These are phyloP conservation scores for Bjerkandera adusta DNA, from an alignment of 1,284 basidiomycete genomes.

Conservation along the genomic window DNA sequence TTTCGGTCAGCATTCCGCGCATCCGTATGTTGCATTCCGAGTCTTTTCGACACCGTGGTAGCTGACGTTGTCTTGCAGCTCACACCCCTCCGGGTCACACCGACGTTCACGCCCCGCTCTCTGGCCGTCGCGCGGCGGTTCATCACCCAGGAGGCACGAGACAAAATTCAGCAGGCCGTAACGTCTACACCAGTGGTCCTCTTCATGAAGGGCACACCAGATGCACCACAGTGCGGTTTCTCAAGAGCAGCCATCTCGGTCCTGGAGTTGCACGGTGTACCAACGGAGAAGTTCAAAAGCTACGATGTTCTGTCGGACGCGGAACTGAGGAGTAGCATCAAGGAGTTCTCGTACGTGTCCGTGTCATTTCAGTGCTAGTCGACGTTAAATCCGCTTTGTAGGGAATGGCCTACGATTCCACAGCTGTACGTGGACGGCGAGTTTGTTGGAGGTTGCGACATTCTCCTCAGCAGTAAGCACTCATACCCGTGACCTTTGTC, in stretches of 20 bases:
- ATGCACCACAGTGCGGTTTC: conserved; percentile 82
- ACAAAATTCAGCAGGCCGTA: conserved; percentile 60
- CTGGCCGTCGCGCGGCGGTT: conserved; percentile 34
- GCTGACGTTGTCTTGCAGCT: conserved; percentile 2
- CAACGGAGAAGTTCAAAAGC: conserved; percentile 76
- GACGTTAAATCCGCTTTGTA: conserved; percentile 39
- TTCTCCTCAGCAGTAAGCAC: conserved; percentile 84
- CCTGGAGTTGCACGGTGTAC: conserved; percentile 85
- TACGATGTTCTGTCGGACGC: conserved; percentile 90
- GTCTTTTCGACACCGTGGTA: not conserved
- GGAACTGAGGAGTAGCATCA: conserved; percentile 83
- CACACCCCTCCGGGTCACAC: conserved; percentile 14
- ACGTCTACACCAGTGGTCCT: conserved; percentile 76
- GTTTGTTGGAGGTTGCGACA: conserved; percentile 97
- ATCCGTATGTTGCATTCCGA: conserved; percentile 11
- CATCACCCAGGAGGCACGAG: conserved; percentile 43
- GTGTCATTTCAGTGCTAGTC: conserved; percentile 16
- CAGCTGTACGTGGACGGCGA: conserved; percentile 95
- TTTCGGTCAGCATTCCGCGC: conserved; percentile 18
- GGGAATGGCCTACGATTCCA: conserved; percentile 97
- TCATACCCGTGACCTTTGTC: conserved; percentile 2
- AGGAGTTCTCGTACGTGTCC: conserved; percentile 86
- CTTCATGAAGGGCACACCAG: conserved; percentile 90
- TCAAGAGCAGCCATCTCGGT: conserved; percentile 92
- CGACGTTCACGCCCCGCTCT: conserved; percentile 16